phyloP scores from a whole-genome alignment of 2,329 filamentous ascomycete genomes.

The Colletotrichum gloeosporioides region DNA sequence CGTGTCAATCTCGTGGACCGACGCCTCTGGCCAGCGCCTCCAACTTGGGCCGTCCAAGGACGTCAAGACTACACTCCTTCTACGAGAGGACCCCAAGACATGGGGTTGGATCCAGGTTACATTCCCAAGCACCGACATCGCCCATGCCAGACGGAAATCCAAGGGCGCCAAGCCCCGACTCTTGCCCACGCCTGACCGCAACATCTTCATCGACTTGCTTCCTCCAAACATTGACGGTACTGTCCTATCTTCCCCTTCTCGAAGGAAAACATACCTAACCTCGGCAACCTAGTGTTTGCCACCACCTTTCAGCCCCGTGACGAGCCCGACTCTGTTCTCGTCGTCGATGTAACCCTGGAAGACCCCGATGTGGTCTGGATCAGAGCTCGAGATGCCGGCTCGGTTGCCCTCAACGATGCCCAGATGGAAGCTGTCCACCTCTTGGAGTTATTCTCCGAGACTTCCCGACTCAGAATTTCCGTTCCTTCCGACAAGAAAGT shows the following conservation, averaged over 20 bases:
- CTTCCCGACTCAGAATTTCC: background rate
- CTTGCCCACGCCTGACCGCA: background rate
- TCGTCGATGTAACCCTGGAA: background rate
- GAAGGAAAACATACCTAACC: rapidly evolving
- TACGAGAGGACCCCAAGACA: background rate
- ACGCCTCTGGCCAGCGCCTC: background rate
- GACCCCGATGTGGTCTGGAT: background rate
- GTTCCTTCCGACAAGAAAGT: background rate
- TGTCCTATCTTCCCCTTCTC: background rate
- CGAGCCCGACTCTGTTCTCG: background rate
- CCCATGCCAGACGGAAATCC: background rate
- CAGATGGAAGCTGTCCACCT: background rate
- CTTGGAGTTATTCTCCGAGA: background rate
- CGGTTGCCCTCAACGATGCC: background rate
- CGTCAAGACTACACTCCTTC: background rate
- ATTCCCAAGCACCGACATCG: background rate
- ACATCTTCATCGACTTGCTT: background rate
- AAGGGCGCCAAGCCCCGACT: background rate
- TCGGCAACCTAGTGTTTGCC: background rate
- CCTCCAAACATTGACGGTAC: background rate
- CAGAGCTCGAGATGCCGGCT: background rate
- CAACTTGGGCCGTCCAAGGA: background rate
- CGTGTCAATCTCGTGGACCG: background rate
- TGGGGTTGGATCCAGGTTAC: background rate
- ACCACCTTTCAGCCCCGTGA: background rate